phyloP scores from a whole-genome alignment of 257 asterid species.

The Verbascum thapsus region DNA sequence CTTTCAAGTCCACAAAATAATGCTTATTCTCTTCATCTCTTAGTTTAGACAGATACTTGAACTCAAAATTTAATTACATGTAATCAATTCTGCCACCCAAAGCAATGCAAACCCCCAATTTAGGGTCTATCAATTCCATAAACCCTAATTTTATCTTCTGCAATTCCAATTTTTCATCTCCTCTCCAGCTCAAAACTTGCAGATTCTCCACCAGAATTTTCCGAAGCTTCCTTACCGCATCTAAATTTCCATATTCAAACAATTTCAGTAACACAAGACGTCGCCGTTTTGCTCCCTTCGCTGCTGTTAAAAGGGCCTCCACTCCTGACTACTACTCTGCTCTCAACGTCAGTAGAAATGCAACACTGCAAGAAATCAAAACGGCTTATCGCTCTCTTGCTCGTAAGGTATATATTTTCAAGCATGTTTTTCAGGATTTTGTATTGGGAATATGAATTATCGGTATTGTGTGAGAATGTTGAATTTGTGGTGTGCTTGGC shows the following conservation, averaged over 20 bases:
- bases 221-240: constrained; percentile 29
- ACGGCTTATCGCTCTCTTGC: constrained; percentile 93
- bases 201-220: constrained; percentile 37
- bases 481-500: no score
- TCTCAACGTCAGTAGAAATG: constrained; percentile 75
- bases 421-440: no score
- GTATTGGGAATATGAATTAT: no score
- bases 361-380: constrained; percentile 81
- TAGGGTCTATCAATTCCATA: constrained; percentile 24
- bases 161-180: constrained; percentile 31
- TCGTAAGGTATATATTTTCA: constrained; percentile 60
- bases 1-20: no score
- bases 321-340: constrained; percentile 70
- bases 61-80: no score
- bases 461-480: no score
- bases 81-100: no score
- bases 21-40: no score
- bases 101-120: constrained; percentile 48
- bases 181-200: constrained; percentile 30
- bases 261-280: constrained; percentile 28
- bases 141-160: constrained; percentile 39
- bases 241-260: constrained; percentile 27
- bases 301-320: constrained; percentile 45
- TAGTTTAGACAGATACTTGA: no score
- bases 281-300: constrained; percentile 51